Base-by-base conservation (phyloP, 441 rosid species). In the Syzygium malaccense region DNA sequence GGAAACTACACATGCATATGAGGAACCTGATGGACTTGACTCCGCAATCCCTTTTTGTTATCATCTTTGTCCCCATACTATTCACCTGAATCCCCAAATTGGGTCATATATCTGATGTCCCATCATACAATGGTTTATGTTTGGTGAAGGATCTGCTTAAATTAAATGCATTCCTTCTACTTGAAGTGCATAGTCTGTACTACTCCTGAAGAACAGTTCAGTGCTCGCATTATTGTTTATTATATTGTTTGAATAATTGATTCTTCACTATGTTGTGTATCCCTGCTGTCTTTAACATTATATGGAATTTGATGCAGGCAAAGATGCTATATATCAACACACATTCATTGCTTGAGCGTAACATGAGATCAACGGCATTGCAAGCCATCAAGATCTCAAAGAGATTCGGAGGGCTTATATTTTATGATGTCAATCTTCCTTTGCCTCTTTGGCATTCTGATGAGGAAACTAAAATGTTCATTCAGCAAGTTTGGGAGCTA, bases 321-420 rank as follows among this genome's bases (percentile, higher is more conserved):
- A 98, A 96, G 88, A 94, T 96, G 96, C 94, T 96, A 91, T 98
- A 96, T 92, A 94, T 98, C 92, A 95, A 91, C 91, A 93, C 99
- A 4, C 97, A 96, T 89, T 94, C 99, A 32, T 92, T 98, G 28
- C 97, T 95, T 41, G 99, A 95, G 75, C 94, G 87, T 85, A 94
- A 92, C 93, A 94, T 95, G 97, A 92, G 93, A 93, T 93, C 96
- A 64, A 91, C 97, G 86, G 92, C 98, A 32, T 85, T 96, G 90
- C 93, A 89, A 92, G 98, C 99, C 89, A 91, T 96, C 89, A 94
- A 93, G 92, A 94, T 95, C 85, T 88, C 96, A 23, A 96, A 96
- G 95, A 93, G 95, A 90, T 88, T 95, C 68, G 97, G 99, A 85
- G 96, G 91, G 53, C 92, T 92, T 62, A 88, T 98, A 88, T 98